Evolutionary conservation across 495 filamentous ascomycete genomes (phyloP).

Genomic region (Talaromyces wortmannii): DNA sequence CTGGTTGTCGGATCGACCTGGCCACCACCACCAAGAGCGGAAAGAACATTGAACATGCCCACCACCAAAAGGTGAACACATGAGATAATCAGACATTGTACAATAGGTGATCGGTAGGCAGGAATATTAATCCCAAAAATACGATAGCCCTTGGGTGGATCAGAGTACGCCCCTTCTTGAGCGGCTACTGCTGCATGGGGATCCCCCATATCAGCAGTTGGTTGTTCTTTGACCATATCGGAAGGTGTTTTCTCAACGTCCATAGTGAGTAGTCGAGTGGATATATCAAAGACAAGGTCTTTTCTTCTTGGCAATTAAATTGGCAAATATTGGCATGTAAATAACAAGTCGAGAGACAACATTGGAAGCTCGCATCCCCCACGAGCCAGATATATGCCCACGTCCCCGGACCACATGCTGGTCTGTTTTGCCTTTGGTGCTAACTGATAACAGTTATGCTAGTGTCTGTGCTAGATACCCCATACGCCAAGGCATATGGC

Average conservation of each 20-base stretch:
- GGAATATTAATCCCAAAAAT: constrained; percentile 5
- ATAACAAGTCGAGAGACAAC: not conserved
- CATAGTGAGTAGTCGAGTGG: not conserved
- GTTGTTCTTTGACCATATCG: not conserved
- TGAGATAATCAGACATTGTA: constrained; percentile 8
- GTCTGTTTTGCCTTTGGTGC: too few species aligned
- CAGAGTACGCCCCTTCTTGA: not conserved
- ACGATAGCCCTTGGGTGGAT: constrained; percentile 5
- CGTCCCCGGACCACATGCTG: too few species aligned
- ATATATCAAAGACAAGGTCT: not conserved
- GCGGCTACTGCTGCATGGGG: not conserved
- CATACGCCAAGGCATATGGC: not conserved
- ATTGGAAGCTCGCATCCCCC: too few species aligned
- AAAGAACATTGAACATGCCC: constrained; percentile 10
- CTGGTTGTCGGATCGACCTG: constrained; percentile 10
- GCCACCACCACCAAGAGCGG: constrained; percentile 9
- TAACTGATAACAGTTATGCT: not conserved
- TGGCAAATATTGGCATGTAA: not conserved
- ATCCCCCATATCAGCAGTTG: not conserved
- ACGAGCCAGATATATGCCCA: too few species aligned
- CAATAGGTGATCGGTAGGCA: constrained; percentile 8
- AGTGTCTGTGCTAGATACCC: not conserved
- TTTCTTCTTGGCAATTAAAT: not conserved
- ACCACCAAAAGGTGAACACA: constrained; percentile 10
- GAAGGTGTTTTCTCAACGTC: not conserved